A percentile compares a stretch with the other conserved stretches of the same genome.
These are phyloP conservation scores for Acmispon strigosus DNA, from an alignment of 306 rosid species.

Conservation along the genomic window DNA sequence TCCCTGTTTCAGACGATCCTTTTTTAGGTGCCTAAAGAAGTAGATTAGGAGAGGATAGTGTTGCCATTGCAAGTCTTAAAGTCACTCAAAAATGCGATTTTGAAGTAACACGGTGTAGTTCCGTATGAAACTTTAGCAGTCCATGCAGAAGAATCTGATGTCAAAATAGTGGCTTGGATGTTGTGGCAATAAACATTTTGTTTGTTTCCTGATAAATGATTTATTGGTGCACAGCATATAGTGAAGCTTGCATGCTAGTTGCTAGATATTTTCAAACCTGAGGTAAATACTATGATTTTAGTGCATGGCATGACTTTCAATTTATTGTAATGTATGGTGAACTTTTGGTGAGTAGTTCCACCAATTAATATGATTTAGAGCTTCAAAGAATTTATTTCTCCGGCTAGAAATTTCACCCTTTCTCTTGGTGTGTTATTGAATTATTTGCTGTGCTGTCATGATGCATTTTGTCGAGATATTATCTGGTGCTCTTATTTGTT, in stretches of 20 bases:
- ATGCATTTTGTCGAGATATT: background rate
- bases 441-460: background rate
- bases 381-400: background rate
- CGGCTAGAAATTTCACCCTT: background rate
- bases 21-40: background rate
- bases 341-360: background rate
- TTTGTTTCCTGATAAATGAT: background rate
- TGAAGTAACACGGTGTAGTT: background rate
- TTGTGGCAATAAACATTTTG: background rate
- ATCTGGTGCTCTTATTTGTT: background rate
- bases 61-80: too few relatives aligned
- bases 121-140: background rate
- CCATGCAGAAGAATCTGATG: background rate
- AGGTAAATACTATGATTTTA: background rate
- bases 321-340: background rate
- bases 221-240: background rate
- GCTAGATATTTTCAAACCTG: background rate
- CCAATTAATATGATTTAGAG: background rate
- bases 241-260: background rate
- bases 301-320: background rate
- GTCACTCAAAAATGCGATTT: background rate
- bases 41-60: background rate
- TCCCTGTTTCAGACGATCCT: background rate
- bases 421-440: background rate
- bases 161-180: background rate